Base-by-base conservation (phyloP, 805 yeast species). In the Yarrowia deformans region DNA sequence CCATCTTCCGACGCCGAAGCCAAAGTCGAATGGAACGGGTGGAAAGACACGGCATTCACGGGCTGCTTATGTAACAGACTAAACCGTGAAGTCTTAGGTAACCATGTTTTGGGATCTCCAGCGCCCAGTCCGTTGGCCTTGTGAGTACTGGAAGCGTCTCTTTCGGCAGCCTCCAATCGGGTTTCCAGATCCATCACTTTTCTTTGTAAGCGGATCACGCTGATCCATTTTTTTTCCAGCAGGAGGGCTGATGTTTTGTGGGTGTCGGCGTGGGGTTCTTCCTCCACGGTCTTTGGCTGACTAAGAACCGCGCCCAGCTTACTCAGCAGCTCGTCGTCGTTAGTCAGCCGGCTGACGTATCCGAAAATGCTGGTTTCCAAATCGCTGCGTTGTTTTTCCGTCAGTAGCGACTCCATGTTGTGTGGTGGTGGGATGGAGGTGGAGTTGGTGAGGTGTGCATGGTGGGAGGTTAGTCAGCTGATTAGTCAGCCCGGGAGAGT, bases 191-290 rank as follows among this genome's bases (percentile, higher is more conserved):
- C 94, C 69, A 89, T 80, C 52, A 81, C 88, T 73, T 86, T 84
- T 71, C 87, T 85, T 78, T 94, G 97, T 39, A 94, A 81, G 56
- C 97, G 81, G 40, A 91, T 82, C 4, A 93, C 94, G 0, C 97
- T 88, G 0, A 89, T 83, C 98, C 98, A 93, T 79, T 93, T 93
- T 78, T 88, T 89, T 73, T 89, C 91, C 48, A 91, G 79, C 12
- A 82, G 74, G 12, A 75, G 68, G 16, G 74, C 70, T 39, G 73
- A 67, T 73, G 75, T 35, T 76, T 80, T 48, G 70, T 75, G 19
- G 43, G 71, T 69, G 56, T 68, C 69, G 16, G 55, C 37, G 49
- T 10, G 46, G 67, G 52, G 56, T 1, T 7, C 7, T 73, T 64
- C 37, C 40, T 56, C 8, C 6, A 4, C 29, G 6, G 49, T 7